phyloP scores from a whole-genome alignment of 2,329 filamentous ascomycete genomes.

The Clarireedia homoeocarpa region DNA sequence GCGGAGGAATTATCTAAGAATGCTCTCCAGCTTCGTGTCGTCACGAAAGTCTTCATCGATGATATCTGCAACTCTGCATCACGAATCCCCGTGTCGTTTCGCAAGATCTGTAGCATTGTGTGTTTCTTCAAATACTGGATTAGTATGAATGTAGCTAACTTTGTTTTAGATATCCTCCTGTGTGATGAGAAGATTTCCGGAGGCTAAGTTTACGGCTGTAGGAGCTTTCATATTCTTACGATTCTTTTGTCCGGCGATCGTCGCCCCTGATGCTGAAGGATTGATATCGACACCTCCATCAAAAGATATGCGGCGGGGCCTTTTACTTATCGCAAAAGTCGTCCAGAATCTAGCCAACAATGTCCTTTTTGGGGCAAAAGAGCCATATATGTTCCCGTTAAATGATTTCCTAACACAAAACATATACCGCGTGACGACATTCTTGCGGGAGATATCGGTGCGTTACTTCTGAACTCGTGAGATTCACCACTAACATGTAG shows the following conservation, averaged over 20 bases:
- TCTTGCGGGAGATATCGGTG: constrained; percentile 60
- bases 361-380: constrained; percentile 63
- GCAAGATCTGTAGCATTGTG: constrained; percentile 60
- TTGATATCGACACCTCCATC: constrained; percentile 53
- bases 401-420: constrained; percentile 63
- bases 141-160: background rate
- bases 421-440: constrained; percentile 59
- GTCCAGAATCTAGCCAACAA: constrained; percentile 67
- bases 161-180: constrained; percentile 47
- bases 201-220: constrained; percentile 65
- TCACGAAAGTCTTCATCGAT: constrained; percentile 64
- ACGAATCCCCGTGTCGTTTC: constrained; percentile 55
- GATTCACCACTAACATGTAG: constrained; percentile 8
- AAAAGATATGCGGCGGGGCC: constrained; percentile 60
- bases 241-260: constrained; percentile 66
- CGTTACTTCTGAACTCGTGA: constrained; percentile 21
- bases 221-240: constrained; percentile 64
- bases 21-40: constrained; percentile 55
- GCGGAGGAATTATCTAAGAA: constrained; percentile 59
- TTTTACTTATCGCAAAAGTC: constrained; percentile 63
- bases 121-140: constrained; percentile 24
- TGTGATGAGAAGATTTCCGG: constrained; percentile 56
- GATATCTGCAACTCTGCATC: constrained; percentile 57
- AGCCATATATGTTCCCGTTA: constrained; percentile 64
- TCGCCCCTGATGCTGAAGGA: constrained; percentile 60